Evolutionary conservation across 1,284 basidiomycete genomes (phyloP).

Genomic region (Ceratobasidium sp.): DNA sequence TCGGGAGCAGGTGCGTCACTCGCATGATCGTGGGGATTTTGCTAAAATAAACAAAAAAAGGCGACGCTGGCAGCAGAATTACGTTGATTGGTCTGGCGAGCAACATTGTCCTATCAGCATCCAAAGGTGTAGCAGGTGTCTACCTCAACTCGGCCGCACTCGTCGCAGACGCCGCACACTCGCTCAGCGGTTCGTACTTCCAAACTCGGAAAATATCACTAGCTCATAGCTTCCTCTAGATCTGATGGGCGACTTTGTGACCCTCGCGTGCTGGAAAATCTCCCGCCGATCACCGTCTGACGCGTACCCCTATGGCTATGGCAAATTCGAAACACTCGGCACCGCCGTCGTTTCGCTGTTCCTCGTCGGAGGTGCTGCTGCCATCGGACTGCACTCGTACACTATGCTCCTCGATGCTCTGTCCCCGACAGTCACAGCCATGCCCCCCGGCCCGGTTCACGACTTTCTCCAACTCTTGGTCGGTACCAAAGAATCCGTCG

Average conservation of each 20-base stretch:
- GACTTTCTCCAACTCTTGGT: constrained; percentile 65
- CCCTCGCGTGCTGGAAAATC: constrained; percentile 89
- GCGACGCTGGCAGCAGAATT: constrained; percentile 82
- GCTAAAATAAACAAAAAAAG: constrained; percentile 47
- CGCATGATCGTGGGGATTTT: constrained; percentile 26
- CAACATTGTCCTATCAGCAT: constrained; percentile 81
- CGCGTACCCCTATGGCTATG: constrained; percentile 84
- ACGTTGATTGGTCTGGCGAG: constrained; percentile 86
- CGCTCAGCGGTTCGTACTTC: constrained; percentile 73
- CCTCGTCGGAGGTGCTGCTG: constrained; percentile 79
- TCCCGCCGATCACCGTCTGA: constrained; percentile 79
- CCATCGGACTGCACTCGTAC: constrained; percentile 93
- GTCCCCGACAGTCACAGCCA: constrained; percentile 59
- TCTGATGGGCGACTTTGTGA: constrained; percentile 90
- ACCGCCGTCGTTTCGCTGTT: constrained; percentile 71
- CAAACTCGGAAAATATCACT: constrained; percentile 38
- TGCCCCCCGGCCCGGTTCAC: constrained; percentile 67
- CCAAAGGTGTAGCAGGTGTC: constrained; percentile 87
- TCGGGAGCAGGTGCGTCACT: constrained; percentile 18
- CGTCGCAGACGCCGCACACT: constrained; percentile 94
- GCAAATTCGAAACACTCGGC: constrained; percentile 94
- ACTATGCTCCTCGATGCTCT: constrained; percentile 70
- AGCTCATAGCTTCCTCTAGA: constrained; percentile 54
- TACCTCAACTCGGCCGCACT: constrained; percentile 87
- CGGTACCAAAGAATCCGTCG: constrained; percentile 60